These are phyloP conservation scores for Cyclotella cryptica DNA, from an alignment of 108 stramenopile genomes.

Conservation along the genomic window DNA sequence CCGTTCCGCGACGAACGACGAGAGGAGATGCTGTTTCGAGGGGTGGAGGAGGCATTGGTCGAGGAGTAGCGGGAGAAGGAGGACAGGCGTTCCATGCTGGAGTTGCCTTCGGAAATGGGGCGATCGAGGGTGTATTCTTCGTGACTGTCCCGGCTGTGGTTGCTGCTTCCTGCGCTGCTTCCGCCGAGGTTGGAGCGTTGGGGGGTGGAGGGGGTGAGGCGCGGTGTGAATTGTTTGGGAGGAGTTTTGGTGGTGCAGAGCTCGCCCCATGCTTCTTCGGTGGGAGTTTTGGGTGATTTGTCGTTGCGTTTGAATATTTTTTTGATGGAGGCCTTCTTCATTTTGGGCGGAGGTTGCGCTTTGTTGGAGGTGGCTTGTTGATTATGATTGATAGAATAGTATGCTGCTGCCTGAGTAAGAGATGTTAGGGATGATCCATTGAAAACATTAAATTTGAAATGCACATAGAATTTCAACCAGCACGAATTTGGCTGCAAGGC, in stretches of 20 bases:
- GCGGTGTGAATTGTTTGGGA: neutral
- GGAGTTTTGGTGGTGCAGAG: conserved; percentile 8
- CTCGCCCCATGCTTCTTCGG: conserved; percentile 22
- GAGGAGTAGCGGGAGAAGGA: neutral
- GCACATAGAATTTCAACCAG: too few relatives aligned
- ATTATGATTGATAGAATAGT: neutral
- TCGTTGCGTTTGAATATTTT: neutral
- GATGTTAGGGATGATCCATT: too few relatives aligned
- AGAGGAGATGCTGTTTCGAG: neutral
- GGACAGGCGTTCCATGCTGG: conserved; percentile 5
- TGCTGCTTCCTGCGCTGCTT: neutral
- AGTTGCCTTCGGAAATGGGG: neutral
- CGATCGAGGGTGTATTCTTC: neutral
- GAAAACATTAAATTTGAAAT: too few relatives aligned
- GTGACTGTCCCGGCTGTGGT: neutral
- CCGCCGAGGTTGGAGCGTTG: neutral
- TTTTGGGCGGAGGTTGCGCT: neutral
- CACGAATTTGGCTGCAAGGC: too few relatives aligned
- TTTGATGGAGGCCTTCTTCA: conserved; percentile 11
- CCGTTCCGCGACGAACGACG: neutral
- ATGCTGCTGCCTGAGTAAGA: neutral
- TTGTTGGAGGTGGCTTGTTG: neutral
- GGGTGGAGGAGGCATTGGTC: neutral
- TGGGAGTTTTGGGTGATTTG: conserved; percentile 22
- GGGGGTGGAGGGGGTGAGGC: neutral